Evolutionary conservation across 2,329 filamentous ascomycete species (phyloP).

Genomic region (Endocalyx cinctus): DNA sequence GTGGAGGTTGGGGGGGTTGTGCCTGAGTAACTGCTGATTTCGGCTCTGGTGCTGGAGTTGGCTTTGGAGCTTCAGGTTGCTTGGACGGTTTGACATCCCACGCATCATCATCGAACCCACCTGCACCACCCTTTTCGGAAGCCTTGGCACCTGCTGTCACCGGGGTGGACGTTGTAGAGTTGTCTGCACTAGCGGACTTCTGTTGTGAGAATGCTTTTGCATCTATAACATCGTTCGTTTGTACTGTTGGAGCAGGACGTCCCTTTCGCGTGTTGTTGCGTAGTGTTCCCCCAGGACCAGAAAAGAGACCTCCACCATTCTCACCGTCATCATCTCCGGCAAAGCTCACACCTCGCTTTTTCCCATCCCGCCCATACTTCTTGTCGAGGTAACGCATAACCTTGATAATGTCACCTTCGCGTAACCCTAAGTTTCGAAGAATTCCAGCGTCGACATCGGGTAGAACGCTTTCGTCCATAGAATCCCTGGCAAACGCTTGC

Average conservation of each 20-base stretch:
- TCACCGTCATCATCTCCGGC: constrained; percentile 43
- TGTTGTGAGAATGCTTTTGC: constrained; percentile 75
- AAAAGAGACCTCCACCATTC: constrained; percentile 75
- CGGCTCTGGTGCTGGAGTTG: constrained; percentile 58
- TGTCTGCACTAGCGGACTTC: constrained; percentile 25
- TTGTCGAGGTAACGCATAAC: constrained; percentile 85
- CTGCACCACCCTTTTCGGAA: constrained; percentile 26
- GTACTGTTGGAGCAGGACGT: constrained; percentile 78
- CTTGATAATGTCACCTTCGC: constrained; percentile 93
- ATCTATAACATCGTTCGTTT: constrained; percentile 82
- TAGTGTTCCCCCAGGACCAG: constrained; percentile 83
- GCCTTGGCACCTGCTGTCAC: constrained; percentile 22
- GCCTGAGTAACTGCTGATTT: constrained; percentile 27
- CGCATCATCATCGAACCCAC: constrained; percentile 92
- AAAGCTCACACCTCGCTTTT: constrained; percentile 37
- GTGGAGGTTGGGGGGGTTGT: constrained; percentile 23
- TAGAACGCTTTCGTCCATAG: constrained; percentile 91
- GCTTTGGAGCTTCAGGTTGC: constrained; percentile 41
- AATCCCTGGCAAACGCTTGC: constrained; percentile 82
- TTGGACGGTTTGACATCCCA: constrained; percentile 91
- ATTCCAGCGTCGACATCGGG: constrained; percentile 82
- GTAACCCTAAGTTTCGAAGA: constrained; percentile 82
- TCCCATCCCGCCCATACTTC: constrained; percentile 66
- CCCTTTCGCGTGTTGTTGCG: constrained; percentile 94
- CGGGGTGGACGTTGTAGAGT: no score